Percentiles rank a stretch among this genome's conserved stretches.
phyloP scores from a whole-genome alignment of 2,329 filamentous ascomycete species.

The Talaromyces sp. region DNA sequence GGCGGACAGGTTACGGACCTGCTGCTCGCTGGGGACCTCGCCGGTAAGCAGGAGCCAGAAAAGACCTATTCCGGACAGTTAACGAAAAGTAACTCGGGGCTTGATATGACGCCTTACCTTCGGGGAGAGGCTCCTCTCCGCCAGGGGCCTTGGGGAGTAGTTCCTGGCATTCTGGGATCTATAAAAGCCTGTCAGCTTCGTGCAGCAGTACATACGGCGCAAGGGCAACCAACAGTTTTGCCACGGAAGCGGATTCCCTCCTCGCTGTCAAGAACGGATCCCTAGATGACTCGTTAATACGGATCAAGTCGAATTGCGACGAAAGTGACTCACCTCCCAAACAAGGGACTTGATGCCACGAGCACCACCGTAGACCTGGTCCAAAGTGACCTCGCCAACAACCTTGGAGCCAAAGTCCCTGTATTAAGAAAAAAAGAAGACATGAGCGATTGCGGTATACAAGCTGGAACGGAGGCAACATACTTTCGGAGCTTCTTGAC shows the following conservation, averaged over 20 bases:
- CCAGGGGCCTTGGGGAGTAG: conserved; percentile 95
- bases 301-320: neutral
- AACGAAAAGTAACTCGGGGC: neutral
- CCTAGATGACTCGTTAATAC: conserved; percentile 33
- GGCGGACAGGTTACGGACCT: conserved; percentile 95
- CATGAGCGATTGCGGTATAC: conserved; percentile 16
- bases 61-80: conserved; percentile 58
- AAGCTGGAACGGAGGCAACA: conserved; percentile 32
- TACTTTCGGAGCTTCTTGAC: conserved; percentile 98
- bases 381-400: conserved; percentile 93
- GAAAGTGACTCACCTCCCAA: conserved; percentile 65
- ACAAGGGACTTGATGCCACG: conserved; percentile 98
- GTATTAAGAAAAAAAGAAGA: conserved; percentile 8
- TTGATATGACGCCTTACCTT: conserved; percentile 54
- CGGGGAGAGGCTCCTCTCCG: conserved; percentile 92
- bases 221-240: conserved; percentile 63
- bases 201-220: neutral
- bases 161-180: conserved; percentile 97
- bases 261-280: conserved; percentile 95
- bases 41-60: conserved; percentile 99
- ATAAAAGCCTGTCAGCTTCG: conserved; percentile 19
- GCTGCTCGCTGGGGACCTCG: conserved; percentile 95
- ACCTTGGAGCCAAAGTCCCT: conserved; percentile 95
- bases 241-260: conserved; percentile 99
- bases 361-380: conserved; percentile 98